Percentiles rank a stretch among this genome's conserved stretches.
These are phyloP conservation scores for Fragaria vesca DNA, from an alignment of 306 rosid species.

Conservation along the genomic window DNA sequence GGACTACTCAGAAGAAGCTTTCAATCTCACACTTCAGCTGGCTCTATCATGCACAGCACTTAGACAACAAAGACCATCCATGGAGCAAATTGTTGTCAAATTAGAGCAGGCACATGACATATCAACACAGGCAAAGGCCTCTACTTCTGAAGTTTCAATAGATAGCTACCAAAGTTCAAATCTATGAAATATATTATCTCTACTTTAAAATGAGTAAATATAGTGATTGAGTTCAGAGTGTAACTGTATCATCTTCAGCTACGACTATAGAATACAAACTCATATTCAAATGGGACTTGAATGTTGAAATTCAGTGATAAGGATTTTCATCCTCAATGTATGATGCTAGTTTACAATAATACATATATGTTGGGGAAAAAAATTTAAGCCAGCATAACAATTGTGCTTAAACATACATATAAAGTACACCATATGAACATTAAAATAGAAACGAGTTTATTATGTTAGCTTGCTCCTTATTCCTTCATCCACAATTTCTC, in stretches of 20 bases:
- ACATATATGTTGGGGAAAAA: background rate
- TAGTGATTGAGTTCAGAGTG: background rate
- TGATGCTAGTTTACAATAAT: background rate
- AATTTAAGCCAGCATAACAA: background rate
- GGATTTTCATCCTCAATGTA: background rate
- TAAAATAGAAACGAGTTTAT: no score
- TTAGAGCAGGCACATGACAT: constrained; percentile 44
- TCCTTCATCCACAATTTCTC: no score
- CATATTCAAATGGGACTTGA: background rate
- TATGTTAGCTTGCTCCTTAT: no score
- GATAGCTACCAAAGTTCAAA: constrained; percentile 9
- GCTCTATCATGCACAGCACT: constrained; percentile 53
- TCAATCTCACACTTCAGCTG: constrained; percentile 43
- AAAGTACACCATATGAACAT: no score
- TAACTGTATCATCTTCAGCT: background rate
- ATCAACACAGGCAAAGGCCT: constrained; percentile 31
- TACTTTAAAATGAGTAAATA: background rate
- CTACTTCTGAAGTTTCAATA: constrained; percentile 24
- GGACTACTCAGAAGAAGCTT: constrained; percentile 53
- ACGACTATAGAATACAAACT: background rate
- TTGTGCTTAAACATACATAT: no score
- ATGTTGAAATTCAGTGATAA: background rate
- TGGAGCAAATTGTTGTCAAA: constrained; percentile 37
- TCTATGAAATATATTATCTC: background rate
- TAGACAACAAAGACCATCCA: constrained; percentile 50